These are phyloP conservation scores for Mimosa bimucronata DNA, from an alignment of 306 rosid species.

Conservation along the genomic window DNA sequence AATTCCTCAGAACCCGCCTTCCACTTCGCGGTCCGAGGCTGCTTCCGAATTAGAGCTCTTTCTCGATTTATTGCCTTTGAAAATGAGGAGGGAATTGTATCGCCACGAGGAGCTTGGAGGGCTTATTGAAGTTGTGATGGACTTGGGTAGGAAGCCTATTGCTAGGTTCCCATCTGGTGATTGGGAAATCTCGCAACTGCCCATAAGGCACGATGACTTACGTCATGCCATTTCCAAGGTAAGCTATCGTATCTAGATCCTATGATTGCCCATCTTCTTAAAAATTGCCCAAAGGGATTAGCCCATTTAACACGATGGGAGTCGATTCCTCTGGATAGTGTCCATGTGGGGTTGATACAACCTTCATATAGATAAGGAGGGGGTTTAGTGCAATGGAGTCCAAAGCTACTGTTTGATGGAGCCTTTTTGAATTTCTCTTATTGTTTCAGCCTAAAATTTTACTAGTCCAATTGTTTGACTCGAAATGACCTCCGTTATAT, in stretches of 20 bases:
- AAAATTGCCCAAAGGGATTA: background rate
- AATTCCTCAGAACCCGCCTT: constrained; percentile 34
- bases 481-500: background rate
- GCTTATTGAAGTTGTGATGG: constrained; percentile 92
- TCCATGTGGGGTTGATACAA: background rate
- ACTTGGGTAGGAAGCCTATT: constrained; percentile 86
- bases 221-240: constrained; percentile 90
- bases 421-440: constrained; percentile 2
- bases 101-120: constrained; percentile 66
- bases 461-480: background rate
- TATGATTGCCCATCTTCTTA: constrained; percentile 4
- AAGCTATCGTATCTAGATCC: background rate
- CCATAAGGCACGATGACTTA: constrained; percentile 65
- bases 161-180: constrained; percentile 95
- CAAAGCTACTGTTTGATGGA: background rate
- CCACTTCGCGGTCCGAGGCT: constrained; percentile 51
- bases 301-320: background rate
- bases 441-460: constrained; percentile 10
- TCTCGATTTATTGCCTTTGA: constrained; percentile 68
- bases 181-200: constrained; percentile 77
- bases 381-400: background rate
- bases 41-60: constrained; percentile 67
- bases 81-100: constrained; percentile 66
- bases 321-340: background rate
- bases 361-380: background rate